These are phyloP conservation scores for Setaria viridis DNA, from an alignment of 202 grass and related monocot genomes.

Conservation along the genomic window DNA sequence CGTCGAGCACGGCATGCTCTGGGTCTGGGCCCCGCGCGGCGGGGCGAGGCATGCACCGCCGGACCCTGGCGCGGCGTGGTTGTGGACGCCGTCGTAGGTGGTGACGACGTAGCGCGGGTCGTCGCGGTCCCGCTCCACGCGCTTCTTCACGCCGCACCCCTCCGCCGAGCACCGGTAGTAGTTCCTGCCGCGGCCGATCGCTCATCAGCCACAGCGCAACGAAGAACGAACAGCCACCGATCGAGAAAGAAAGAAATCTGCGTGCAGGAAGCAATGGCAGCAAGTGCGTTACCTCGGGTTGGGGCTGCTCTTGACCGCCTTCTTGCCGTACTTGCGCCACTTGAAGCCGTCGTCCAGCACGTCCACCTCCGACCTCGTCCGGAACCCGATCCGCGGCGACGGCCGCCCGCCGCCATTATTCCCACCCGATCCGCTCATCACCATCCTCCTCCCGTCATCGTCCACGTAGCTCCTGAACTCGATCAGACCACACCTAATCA, in stretches of 20 bases:
- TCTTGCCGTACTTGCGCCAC: constrained; percentile 99
- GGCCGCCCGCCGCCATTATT: neutral
- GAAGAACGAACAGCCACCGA: no score
- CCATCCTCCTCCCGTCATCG: neutral
- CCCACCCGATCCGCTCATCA: neutral
- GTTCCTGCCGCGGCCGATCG: constrained; percentile 51
- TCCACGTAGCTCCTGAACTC: neutral
- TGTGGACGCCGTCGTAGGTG: constrained; percentile 91
- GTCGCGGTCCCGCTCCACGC: constrained; percentile 77
- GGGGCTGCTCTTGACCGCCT: constrained; percentile 95
- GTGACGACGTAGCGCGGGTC: constrained; percentile 78
- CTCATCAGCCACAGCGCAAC: no score
- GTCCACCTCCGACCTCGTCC: constrained; percentile 83
- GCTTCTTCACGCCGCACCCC: constrained; percentile 90
- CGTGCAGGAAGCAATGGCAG: neutral
- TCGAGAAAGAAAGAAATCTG: no score
- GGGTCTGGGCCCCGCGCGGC: neutral
- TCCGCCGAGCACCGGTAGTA: constrained; percentile 85
- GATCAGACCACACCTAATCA: neutral
- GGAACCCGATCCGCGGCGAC: constrained; percentile 71
- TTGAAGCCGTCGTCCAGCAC: constrained; percentile 92
- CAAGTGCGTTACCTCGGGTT: constrained; percentile 66
- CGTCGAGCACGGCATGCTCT: neutral
- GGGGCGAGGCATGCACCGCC: no score
- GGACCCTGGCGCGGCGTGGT: constrained; percentile 59